Evolutionary conservation across 1,284 basidiomycete species (phyloP).

Genomic region (Irpex sp.): DNA sequence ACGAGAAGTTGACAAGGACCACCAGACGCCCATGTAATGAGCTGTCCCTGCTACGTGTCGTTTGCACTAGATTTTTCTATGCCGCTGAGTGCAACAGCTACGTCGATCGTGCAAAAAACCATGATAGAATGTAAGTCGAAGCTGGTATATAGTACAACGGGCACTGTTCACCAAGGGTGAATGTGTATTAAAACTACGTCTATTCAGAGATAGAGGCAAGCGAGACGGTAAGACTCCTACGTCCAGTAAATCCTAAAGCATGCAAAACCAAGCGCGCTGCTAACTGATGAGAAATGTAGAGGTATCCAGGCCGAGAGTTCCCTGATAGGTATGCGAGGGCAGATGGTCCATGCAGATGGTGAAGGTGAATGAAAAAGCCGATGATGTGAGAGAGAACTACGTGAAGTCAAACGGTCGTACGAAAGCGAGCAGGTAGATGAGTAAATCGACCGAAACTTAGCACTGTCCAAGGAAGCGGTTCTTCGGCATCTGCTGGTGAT

Average conservation of each 20-base stretch:
- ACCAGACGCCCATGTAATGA: too few species aligned
- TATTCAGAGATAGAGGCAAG: not conserved
- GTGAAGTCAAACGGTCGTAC: not conserved
- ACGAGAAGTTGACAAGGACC: too few species aligned
- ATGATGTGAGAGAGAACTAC: not conserved
- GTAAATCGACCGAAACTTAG: conserved; percentile 18
- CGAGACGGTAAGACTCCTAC: not conserved
- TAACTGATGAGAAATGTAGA: not conserved
- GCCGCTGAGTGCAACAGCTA: not conserved
- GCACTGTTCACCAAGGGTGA: not conserved
- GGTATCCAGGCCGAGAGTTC: not conserved
- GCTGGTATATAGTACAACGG: not conserved
- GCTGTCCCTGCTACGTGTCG: too few species aligned
- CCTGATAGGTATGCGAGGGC: not conserved
- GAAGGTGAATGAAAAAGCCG: not conserved
- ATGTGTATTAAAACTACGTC: not conserved
- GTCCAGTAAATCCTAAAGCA: not conserved
- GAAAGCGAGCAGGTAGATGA: not conserved
- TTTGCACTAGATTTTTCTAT: not conserved
- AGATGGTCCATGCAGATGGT: not conserved
- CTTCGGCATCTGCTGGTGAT: conserved; percentile 57
- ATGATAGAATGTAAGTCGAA: not conserved
- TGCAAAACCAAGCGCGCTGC: not conserved
- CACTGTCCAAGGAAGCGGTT: conserved; percentile 53
- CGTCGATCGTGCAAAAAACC: not conserved